Conservation (phyloP, 805 yeast species). For the Nematodospora valgi region DNA sequence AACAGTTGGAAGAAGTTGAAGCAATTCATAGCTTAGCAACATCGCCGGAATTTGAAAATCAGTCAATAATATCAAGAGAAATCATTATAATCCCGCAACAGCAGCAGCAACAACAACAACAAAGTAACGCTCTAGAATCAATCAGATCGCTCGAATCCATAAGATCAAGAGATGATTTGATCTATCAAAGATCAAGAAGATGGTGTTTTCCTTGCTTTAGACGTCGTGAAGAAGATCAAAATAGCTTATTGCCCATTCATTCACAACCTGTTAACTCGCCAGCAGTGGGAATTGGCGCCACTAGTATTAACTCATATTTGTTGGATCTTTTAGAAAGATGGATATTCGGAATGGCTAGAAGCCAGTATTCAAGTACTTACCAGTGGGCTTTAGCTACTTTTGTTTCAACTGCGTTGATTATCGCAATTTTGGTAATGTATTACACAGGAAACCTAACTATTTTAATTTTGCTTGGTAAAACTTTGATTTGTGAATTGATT, state of each 20-base stretch:
- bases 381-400: constrained; percentile 7
- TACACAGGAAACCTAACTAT: constrained; percentile 14
- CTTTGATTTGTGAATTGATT: constrained; percentile 11
- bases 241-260: constrained; percentile 3
- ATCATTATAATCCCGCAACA: too few species aligned
- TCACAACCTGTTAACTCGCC: constrained; percentile 1
- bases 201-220: constrained; percentile 1
- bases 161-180: not conserved
- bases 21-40: too few species aligned
- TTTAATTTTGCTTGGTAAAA: constrained; percentile 6
- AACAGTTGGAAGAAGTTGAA: too few species aligned
- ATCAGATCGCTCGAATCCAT: constrained; percentile 4
- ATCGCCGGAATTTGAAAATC: too few species aligned
- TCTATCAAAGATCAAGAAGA: not conserved
- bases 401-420: constrained; percentile 6
- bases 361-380: constrained; percentile 5
- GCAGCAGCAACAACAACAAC: not conserved
- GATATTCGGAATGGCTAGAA: constrained; percentile 5
- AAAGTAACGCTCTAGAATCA: constrained; percentile 1
- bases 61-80: too few species aligned
- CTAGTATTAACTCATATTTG: too few species aligned
- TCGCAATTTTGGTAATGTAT: constrained; percentile 9
- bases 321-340: constrained; percentile 7
- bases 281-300: not conserved
- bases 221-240: not conserved